Evolutionary conservation across 352 stramenopile species (phyloP), one percentile per base, ranked within the genome.

Genomic region (Pythium aquatile): DNA sequence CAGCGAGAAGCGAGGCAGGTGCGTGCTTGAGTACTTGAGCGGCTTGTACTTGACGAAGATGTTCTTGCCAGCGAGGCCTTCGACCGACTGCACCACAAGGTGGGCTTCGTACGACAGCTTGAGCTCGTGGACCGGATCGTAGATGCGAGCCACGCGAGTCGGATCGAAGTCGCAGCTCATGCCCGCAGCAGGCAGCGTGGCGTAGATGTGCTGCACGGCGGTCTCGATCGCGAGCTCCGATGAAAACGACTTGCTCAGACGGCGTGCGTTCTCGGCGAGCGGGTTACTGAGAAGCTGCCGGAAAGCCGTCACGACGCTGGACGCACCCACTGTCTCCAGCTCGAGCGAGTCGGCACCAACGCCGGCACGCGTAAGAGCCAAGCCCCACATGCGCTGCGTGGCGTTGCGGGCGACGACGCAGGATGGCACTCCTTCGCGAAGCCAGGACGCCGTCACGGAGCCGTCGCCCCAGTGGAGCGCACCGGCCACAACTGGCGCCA

Each of bases 111-210:
- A 91, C 20, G 78, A 91, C 10, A 94, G 65, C 65, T 94, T 94
- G 40, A 94, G 73, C 57, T 87, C 60, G 53, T 81, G 66, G 29
- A 71, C 59, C 1, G 74, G 70, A 56, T 91, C 78, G 60, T 91
- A 92, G 11, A 92, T 78, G 26, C 80, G 78, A 37, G 85, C 85
- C 49, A 91, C 74, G 30, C 83, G 75, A 9, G 57, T 66, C 29
- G 81, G 77, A 59, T 92, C 78, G 48, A 94, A 37, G 57, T 92
- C 85, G 55, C 85, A 94, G 30, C 64, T 77, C 85, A 94, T 94
- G 1, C 76, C 75, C 55, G 69, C 59, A 6, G 92, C 32, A 2
- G 85, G 85, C 24, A 94, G 52, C 54, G 85, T 81, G 17, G 65
- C 76, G 56, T 94, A 90, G 60, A 94, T 81, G 2, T 77, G 66